Base-by-base conservation (phyloP, 305 asterid species). In the Ilex paraguariensis region DNA sequence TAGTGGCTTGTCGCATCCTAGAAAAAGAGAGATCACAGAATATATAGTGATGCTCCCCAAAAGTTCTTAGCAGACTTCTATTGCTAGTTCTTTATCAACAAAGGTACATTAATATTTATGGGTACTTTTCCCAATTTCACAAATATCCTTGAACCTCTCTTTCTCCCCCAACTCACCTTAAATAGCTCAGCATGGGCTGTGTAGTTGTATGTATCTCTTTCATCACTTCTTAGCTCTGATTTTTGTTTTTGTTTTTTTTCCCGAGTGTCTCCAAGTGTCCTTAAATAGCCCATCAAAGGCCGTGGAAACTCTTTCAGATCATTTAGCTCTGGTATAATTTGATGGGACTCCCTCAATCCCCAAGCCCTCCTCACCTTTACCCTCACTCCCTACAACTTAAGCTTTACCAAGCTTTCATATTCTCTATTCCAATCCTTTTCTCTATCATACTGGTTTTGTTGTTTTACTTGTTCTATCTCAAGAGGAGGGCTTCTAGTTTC, bases 381-480 rank as follows among this genome's bases (percentile, higher is more conserved):
- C 87, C 96, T 0, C 79, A 75, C 63, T 86, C 76, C 57, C 83
- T 86, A 67, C 95, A 89, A 57, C 77, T 87, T 2, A 90, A 83
- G 75, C 86, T 90, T 10, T 90, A 87, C 70, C 95, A 87, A 62
- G 95, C 95, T 59, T 90, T 90, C 65, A 87, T 90, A 67, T 90
- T 90, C 73, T 87, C 97, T 31, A 90, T 87, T 45, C 97, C 97
- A 11, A 82, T 90, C 31, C 87, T 90, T 21, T 90, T 87, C 61
- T 87, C 97, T 13, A 87, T 90, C 64, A 90, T 90, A 51, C 79
- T 87, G 15, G 80, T 90, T 61, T 87, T 90, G 3, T 54, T 89
- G 66, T 84, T 89, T 75, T 89, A 86, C 76, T 80, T 90, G 85
- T 90, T 90, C 60, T 90, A 87, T 71, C 97, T 90, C 72, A 90